A percentile compares a stretch with the other conserved stretches of the same genome.
phyloP scores from a whole-genome alignment of 139 green algal genomes.

The Chlamydomonas sp. region DNA sequence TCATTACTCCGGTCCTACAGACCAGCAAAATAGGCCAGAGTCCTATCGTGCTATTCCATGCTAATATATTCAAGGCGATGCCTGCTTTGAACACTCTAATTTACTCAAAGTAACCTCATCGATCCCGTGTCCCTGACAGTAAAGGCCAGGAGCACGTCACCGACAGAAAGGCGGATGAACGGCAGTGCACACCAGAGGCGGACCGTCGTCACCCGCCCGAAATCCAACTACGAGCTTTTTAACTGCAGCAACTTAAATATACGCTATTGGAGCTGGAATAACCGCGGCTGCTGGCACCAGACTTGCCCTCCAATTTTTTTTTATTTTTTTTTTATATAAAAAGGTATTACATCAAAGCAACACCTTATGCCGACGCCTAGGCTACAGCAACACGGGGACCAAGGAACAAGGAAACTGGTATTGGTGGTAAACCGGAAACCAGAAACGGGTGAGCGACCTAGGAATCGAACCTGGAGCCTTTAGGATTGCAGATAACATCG shows the following conservation, averaged over 20 bases:
- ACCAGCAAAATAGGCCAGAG: no score
- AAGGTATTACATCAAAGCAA: no score
- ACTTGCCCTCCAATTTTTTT: slow-evolving; percentile 41
- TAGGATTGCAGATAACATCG: no score
- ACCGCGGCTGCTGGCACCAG: slow-evolving; percentile 30
- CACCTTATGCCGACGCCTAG: no score
- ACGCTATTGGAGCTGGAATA: slow-evolving; percentile 25
- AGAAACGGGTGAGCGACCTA: no score
- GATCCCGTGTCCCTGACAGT: not conserved
- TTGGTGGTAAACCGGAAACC: no score
- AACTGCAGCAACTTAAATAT: slow-evolving; percentile 22
- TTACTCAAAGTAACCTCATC: slow-evolving; percentile 92
- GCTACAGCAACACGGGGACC: no score
- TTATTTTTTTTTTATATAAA: no score
- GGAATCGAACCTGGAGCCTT: no score
- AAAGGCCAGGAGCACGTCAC: slow-evolving; percentile 47
- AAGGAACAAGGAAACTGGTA: no score
- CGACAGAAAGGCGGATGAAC: slow-evolving; percentile 63
- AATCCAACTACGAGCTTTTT: no score
- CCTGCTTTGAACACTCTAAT: slow-evolving; percentile 98
- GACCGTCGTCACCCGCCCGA: no score
- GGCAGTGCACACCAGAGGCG: slow-evolving; percentile 79
- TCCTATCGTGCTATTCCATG: slow-evolving; percentile 98
- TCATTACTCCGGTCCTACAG: slow-evolving; percentile 99
- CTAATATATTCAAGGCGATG: slow-evolving; percentile 94